A percentile compares a stretch with the other conserved stretches of the same genome.
Evolutionary conservation across 148 eudicot genomes (phyloP).

Genomic region (Rhododendron ovatum): DNA sequence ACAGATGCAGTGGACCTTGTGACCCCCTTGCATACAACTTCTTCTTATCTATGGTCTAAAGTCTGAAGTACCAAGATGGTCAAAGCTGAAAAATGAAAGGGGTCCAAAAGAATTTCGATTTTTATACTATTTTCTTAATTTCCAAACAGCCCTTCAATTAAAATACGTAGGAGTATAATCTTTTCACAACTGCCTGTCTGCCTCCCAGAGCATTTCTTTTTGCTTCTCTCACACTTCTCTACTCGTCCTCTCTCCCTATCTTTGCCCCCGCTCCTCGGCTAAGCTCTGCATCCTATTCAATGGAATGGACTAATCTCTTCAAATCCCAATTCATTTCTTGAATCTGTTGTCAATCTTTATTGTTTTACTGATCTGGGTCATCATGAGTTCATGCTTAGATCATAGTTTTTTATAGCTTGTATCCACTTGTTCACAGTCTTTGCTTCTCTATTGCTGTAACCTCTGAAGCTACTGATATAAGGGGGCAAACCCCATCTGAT

Average conservation of each 20-base stretch:
- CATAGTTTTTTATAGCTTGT: slow-evolving; percentile 3
- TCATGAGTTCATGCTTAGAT: slow-evolving; percentile 9
- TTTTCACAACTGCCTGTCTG: slow-evolving; percentile 1
- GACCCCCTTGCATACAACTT: background rate
- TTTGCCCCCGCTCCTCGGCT: slow-evolving; percentile 12
- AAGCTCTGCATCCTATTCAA: slow-evolving; percentile 12
- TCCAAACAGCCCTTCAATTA: background rate
- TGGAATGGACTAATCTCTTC: slow-evolving; percentile 7
- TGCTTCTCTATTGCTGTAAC: slow-evolving; percentile 8
- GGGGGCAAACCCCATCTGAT: slow-evolving; percentile 8
- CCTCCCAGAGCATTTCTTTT: background rate
- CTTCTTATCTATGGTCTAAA: background rate
- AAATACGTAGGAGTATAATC: background rate
- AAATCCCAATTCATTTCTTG: slow-evolving; percentile 10
- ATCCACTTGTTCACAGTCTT: background rate
- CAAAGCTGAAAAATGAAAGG: background rate
- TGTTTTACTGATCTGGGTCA: slow-evolving; percentile 23
- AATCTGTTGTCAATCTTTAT: background rate
- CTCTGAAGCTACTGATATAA: slow-evolving; percentile 11
- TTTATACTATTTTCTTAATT: background rate
- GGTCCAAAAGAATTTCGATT: background rate
- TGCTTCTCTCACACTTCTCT: background rate
- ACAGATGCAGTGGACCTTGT: no score
- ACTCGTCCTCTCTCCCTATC: slow-evolving; percentile 2
- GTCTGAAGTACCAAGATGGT: background rate